Conservation (phyloP, 345 rosid species). For the Erodium maritimum region DNA sequence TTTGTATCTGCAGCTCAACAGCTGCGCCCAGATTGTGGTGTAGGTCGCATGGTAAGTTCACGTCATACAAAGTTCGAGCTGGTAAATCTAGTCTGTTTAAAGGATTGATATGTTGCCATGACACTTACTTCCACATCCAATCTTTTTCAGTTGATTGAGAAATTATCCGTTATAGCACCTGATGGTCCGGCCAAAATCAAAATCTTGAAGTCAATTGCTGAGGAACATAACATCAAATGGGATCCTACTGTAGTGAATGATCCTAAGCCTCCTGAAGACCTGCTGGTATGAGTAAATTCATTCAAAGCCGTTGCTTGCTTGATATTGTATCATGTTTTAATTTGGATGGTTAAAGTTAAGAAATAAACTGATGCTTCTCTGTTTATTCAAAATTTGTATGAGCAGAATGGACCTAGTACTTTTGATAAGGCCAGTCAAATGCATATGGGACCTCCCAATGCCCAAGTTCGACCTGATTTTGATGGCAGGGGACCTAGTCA, state of each 20-base stretch:
- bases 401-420: constrained; percentile 57
- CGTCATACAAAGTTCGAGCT: background rate
- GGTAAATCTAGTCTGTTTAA: background rate
- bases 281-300: constrained; percentile 28
- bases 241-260: constrained; percentile 41
- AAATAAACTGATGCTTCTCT: background rate
- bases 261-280: constrained; percentile 32
- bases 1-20: constrained; percentile 54
- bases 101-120: background rate
- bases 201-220: constrained; percentile 54
- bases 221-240: constrained; percentile 61
- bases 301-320: constrained; percentile 5
- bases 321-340: constrained; percentile 1
- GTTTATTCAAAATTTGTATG: constrained; percentile 6
- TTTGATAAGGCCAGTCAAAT: constrained; percentile 19
- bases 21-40: constrained; percentile 70
- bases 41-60: constrained; percentile 57
- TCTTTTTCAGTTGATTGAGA: constrained; percentile 53
- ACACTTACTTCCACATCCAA: constrained; percentile 4
- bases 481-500: constrained; percentile 18
- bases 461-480: constrained; percentile 14
- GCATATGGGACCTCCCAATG: constrained; percentile 23
- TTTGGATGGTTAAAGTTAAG: background rate
- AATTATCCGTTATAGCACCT: constrained; percentile 59
- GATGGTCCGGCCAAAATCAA: constrained; percentile 63